Percentiles rank a stretch among this genome's conserved stretches.
Conservation (phyloP, 176 grass and related monocot species). For the Dendrocalamus sinicus region DNA sequence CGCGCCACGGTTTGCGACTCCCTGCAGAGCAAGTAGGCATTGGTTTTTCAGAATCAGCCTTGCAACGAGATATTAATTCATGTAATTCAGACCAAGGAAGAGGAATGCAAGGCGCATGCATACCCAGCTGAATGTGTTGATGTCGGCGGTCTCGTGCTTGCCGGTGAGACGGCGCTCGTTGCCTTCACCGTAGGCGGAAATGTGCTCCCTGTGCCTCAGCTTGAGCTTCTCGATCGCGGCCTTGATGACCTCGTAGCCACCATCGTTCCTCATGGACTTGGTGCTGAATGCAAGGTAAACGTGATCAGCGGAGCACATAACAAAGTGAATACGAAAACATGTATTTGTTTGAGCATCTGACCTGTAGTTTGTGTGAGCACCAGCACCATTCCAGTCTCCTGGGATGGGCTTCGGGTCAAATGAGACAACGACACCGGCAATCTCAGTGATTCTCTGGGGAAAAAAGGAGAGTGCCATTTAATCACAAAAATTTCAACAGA, state of each 20-base stretch:
- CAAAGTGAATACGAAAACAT: neutral
- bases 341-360: neutral
- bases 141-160: constrained; percentile 92
- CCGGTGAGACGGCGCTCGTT: constrained; percentile 97
- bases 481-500: neutral
- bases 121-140: constrained; percentile 97
- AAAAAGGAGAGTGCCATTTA: neutral
- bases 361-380: constrained; percentile 96
- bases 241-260: constrained; percentile 85
- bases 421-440: constrained; percentile 83
- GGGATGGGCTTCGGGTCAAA: constrained; percentile 97
- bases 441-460: constrained; percentile 91
- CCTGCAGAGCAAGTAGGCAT: constrained; percentile 44
- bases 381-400: constrained; percentile 98
- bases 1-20: constrained; percentile 93
- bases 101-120: neutral
- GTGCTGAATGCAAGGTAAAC: constrained; percentile 58
- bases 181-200: constrained; percentile 89
- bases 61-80: neutral
- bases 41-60: neutral
- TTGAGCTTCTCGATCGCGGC: constrained; percentile 79
- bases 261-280: constrained; percentile 92
- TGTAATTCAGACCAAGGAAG: neutral
- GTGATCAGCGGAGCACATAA: neutral
- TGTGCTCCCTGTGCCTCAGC: constrained; percentile 81